Conservation (phyloP, 805 yeast genomes). For the Yarrowia deformans region DNA sequence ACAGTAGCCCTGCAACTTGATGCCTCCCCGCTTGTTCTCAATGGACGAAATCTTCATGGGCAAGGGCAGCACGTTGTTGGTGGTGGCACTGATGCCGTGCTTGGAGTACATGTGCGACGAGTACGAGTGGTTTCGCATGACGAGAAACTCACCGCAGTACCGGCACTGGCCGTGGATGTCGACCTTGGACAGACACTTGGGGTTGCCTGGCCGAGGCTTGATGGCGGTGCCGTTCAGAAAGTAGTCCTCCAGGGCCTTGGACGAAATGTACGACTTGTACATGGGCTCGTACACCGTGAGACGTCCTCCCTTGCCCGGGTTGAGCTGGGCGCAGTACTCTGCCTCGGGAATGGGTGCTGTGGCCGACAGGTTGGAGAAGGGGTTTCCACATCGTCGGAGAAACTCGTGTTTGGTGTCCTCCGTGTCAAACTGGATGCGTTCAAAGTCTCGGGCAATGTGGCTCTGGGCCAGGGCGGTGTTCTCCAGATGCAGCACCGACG, state of each 20-base stretch:
- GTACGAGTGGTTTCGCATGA: slow-evolving; percentile 39
- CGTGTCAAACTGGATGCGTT: slow-evolving; percentile 11
- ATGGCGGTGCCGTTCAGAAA: neutral
- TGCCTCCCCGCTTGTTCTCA: slow-evolving; percentile 1
- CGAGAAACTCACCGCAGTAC: slow-evolving; percentile 37
- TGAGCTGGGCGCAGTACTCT: slow-evolving; percentile 9
- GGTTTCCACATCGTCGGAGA: slow-evolving; percentile 26
- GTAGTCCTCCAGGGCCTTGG: slow-evolving; percentile 23
- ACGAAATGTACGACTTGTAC: slow-evolving; percentile 31
- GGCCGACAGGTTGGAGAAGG: slow-evolving; percentile 17
- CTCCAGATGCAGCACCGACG: neutral
- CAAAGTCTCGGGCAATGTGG: slow-evolving; percentile 15
- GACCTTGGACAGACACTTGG: slow-evolving; percentile 14
- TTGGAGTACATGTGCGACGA: slow-evolving; percentile 38
- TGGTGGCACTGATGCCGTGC: slow-evolving; percentile 32
- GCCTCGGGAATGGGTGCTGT: slow-evolving; percentile 1
- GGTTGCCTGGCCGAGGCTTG: slow-evolving; percentile 15
- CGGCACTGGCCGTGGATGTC: slow-evolving; percentile 33
- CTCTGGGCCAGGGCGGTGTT: slow-evolving; percentile 8
- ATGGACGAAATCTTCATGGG: slow-evolving; percentile 6
- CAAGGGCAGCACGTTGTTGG: slow-evolving; percentile 34
- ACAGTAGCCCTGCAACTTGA: slow-evolving; percentile 34
- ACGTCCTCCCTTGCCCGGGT: slow-evolving; percentile 12
- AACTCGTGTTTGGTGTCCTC: slow-evolving; percentile 10
- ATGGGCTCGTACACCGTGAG: slow-evolving; percentile 28